Base-by-base conservation (phyloP, 2,329 filamentous ascomycete genomes). In the Trichoderma cornu-damae region DNA sequence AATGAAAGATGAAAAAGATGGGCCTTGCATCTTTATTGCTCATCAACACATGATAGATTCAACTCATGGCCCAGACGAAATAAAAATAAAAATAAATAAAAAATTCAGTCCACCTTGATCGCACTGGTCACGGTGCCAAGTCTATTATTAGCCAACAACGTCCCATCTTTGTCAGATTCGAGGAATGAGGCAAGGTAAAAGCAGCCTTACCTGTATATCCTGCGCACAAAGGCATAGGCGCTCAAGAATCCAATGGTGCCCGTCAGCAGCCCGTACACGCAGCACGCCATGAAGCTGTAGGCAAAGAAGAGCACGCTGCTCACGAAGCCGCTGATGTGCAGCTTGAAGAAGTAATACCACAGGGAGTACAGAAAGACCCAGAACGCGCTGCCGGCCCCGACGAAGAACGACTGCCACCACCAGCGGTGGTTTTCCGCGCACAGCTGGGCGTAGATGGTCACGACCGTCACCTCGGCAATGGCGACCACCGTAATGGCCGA, bases 391-490 rank as follows among this genome's bases (percentile, higher is more conserved):
- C 86, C 84, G 47, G 86, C 87, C 43, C 90, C 90, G 7, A 91
- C 82, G 48, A 89, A 73, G 75, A 96, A 94, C 51, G 87, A 90
- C 70, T 89, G 88, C 90, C 90, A 95, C 89, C 89, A 94, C 90
- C 90, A 96, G 69, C 90, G 82, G 72, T 94, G 87, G 71, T 95
- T 91, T 79, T 95, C 90, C 1, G 84, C 79, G 73, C 89, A 93
- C 16, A 96, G 82, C 73, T 90, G 87, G 47, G 89, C 81, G 71
- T 96, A 95, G 14, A 90, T 87, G 1, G 86, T 85, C 59, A 95
- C 89, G 20, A 96, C 83, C 1, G 89, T 92, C 51, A 92, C 89
- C 73, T 94, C 89, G 64, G 89, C 84, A 28, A 96, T 83, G 0
- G 89, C 90, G 40, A 94, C 72, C 28, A 90, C 78, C 7, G 94